Conservation (phyloP, 495 filamentous ascomycete species). For the Penicillium riverlandense region DNA sequence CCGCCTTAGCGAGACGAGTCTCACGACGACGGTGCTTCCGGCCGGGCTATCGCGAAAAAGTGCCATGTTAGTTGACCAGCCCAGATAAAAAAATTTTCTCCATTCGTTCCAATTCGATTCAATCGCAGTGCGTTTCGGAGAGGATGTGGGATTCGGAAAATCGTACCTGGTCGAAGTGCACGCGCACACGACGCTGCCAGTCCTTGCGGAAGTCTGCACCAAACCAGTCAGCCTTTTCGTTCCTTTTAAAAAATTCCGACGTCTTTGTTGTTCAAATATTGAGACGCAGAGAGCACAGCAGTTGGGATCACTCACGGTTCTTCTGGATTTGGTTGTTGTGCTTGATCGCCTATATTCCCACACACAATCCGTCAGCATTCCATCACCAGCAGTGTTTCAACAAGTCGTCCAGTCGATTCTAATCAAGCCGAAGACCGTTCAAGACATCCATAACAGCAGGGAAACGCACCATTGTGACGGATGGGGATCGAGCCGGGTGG, state of each 20-base stretch:
- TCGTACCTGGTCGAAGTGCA: slow-evolving; percentile 98
- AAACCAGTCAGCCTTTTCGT: slow-evolving; percentile 22
- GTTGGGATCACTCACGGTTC: slow-evolving; percentile 66
- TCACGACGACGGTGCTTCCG: slow-evolving; percentile 86
- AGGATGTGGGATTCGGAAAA: slow-evolving; percentile 13
- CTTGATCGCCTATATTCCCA: slow-evolving; percentile 77
- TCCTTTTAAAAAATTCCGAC: not conserved
- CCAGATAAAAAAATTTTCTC: slow-evolving; percentile 8
- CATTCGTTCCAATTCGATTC: slow-evolving; percentile 5
- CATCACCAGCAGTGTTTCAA: not conserved
- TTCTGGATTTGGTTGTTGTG: slow-evolving; percentile 98
- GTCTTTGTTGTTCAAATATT: slow-evolving; percentile 8
- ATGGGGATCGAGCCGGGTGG: slow-evolving; percentile 53
- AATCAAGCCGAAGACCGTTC: no score
- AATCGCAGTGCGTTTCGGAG: slow-evolving; percentile 11
- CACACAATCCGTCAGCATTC: slow-evolving; percentile 23
- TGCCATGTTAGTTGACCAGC: slow-evolving; percentile 23
- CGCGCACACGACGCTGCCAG: slow-evolving; percentile 96
- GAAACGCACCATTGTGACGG: slow-evolving; percentile 57
- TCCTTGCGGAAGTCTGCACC: slow-evolving; percentile 96
- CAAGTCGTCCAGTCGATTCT: not conserved
- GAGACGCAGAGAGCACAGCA: slow-evolving; percentile 1
- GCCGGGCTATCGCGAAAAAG: slow-evolving; percentile 58
- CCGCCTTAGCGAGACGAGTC: slow-evolving; percentile 86
- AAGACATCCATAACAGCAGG: slow-evolving; percentile 2